These are phyloP conservation scores for Seiridium cupressi DNA, from an alignment of 2,329 filamentous ascomycete genomes.

Conservation along the genomic window DNA sequence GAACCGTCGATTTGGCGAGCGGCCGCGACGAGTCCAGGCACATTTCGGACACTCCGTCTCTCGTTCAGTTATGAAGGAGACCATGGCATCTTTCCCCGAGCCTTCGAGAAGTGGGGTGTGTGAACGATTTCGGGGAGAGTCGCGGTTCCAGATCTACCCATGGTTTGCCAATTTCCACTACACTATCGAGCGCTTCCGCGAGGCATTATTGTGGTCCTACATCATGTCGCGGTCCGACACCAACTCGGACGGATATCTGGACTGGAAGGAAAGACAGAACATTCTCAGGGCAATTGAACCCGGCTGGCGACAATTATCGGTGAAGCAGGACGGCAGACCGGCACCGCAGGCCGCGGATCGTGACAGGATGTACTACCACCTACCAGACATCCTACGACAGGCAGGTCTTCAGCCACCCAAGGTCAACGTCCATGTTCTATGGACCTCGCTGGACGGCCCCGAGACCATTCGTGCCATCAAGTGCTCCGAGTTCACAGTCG, in stretches of 20 bases:
- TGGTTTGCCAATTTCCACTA: slow-evolving; percentile 42
- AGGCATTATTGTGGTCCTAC: slow-evolving; percentile 41
- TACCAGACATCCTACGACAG: slow-evolving; percentile 29
- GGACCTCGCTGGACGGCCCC: slow-evolving; percentile 41
- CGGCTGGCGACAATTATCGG: slow-evolving; percentile 23
- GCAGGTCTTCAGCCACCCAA: slow-evolving; percentile 37
- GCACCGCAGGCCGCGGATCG: slow-evolving; percentile 28
- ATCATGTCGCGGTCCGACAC: slow-evolving; percentile 36
- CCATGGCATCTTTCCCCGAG: slow-evolving; percentile 37
- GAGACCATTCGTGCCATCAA: slow-evolving; percentile 35
- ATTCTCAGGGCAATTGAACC: slow-evolving; percentile 34
- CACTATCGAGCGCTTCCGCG: slow-evolving; percentile 39
- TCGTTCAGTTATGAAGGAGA: slow-evolving; percentile 35
- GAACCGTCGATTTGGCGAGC: slow-evolving; percentile 41
- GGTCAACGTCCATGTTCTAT: slow-evolving; percentile 36
- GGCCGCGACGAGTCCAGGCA: slow-evolving; percentile 40
- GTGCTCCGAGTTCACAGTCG: slow-evolving; percentile 36
- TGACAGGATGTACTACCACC: slow-evolving; percentile 36
- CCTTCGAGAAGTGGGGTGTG: slow-evolving; percentile 36
- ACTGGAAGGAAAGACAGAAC: slow-evolving; percentile 34
- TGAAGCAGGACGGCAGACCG: slow-evolving; percentile 23
- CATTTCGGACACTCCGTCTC: slow-evolving; percentile 41
- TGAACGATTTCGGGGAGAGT: slow-evolving; percentile 40
- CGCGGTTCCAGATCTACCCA: slow-evolving; percentile 39
- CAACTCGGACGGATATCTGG: slow-evolving; percentile 36